phyloP scores from a whole-genome alignment of 1,284 basidiomycete genomes.

The Malassezia sympodialis region DNA sequence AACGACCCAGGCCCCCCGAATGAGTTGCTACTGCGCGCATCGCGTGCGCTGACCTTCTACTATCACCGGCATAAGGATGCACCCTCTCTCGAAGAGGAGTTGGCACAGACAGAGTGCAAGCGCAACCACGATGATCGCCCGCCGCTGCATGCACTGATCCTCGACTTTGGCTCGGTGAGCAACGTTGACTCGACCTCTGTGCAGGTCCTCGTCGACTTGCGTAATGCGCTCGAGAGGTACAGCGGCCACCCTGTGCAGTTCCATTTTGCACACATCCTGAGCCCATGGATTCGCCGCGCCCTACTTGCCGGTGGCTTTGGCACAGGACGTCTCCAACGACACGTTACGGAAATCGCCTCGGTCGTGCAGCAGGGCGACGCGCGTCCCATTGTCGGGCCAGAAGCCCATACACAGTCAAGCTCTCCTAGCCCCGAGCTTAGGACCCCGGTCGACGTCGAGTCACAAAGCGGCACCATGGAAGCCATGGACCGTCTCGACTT shows the following conservation, averaged over 20 bases:
- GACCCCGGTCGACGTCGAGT: background rate
- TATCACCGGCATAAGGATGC: constrained; percentile 16
- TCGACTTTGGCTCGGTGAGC: constrained; percentile 74
- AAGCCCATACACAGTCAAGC: background rate
- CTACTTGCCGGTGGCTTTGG: constrained; percentile 34
- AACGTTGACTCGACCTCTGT: constrained; percentile 67
- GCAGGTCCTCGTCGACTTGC: constrained; percentile 80
- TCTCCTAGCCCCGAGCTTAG: background rate
- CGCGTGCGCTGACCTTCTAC: constrained; percentile 24
- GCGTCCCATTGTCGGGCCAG: background rate
- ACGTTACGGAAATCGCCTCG: constrained; percentile 28
- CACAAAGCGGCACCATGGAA: background rate
- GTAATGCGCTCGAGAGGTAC: constrained; percentile 77
- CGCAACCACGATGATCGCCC: constrained; percentile 56
- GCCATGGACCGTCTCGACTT: constrained; percentile 4
- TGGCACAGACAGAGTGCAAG: constrained; percentile 38
- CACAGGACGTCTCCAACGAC: constrained; percentile 20
- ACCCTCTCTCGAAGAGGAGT: background rate
- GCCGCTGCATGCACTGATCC: constrained; percentile 68
- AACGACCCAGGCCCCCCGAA: constrained; percentile 63
- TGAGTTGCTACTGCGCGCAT: constrained; percentile 22
- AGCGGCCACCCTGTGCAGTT: constrained; percentile 68
- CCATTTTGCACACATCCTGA: constrained; percentile 77
- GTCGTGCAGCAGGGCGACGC: constrained; percentile 59
- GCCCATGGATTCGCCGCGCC: constrained; percentile 71